Evolutionary conservation across 2,329 filamentous ascomycete species (phyloP), one percentile per base, ranked within the genome.

Genomic region (Trichoderma harzianum): DNA sequence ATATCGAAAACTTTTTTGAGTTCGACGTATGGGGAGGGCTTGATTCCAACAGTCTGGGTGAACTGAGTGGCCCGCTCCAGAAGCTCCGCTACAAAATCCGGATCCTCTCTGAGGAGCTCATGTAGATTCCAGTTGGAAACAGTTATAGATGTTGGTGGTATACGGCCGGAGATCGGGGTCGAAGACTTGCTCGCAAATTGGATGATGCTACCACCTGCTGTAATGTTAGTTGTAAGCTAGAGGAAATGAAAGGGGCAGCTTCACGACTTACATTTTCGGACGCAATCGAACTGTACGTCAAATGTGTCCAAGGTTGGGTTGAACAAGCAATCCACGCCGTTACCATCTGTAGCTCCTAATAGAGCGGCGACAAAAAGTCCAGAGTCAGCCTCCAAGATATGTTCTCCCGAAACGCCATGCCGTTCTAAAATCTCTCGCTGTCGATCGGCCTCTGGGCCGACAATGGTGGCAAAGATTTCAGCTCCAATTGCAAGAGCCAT

Each of bases 311-410:
- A 81, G 0, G 85, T 83, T 0, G 85, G 79, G 73, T 86, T 85
- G 66, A 86, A 85, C 2, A 87, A 78, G 4, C 86, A 72, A 58
- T 87, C 83, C 2, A 86, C 76, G 14, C 81, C 81, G 34, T 73
- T 74, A 3, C 75, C 77, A 16, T 72, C 73, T 1, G 83, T 85
- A 21, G 78, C 68, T 0, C 77, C 73, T 30, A 79, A 74, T 39
- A 86, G 73, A 4, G 74, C 66, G 0, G 76, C 74, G 11, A 81
- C 79, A 21, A 84, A 81, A 21, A 74, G 76, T 30, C 81, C 79
- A 6, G 79, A 76, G 30, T 80, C 78, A 0, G 77, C 79, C 32
- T 80, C 77, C 4, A 88, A 73, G 14, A 87, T 84, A 26, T 79
- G 79, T 2, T 79, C 72, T 0, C 78, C 62, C 0, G 76, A 74